Evolutionary conservation across 2,329 filamentous ascomycete genomes (phyloP), one percentile per base, ranked within the genome.

Genomic region (Botryotinia globosa): DNA sequence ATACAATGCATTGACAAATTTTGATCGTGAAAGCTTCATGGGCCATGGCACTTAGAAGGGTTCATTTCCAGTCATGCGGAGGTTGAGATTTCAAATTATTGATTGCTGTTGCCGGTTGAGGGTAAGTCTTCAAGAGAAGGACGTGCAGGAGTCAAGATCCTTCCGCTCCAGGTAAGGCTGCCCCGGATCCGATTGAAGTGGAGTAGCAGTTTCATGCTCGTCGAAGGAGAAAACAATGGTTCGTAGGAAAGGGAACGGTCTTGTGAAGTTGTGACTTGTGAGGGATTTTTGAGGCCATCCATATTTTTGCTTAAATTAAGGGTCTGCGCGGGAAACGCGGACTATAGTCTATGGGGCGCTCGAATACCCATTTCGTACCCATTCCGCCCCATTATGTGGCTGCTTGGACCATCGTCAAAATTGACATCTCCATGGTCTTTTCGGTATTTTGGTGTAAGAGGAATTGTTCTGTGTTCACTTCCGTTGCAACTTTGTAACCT

Each of bases 1-100:
- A 54, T 56, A 68, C 34, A 42, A 44, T 68, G 65, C 65, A 68
- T 56, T 42, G 65, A 68, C 65, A 25, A 42, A 56, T 22, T 44
- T 56, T 32, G 48, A 58, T 68, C 61, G 42, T 58, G 37, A 67
- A 67, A 72, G 51, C 69, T 67, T 59, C 62, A 71, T n/a, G n/a
- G n/a, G n/a, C n/a, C n/a, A n/a, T 48, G 42, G 69, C 39, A 48
- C 18, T 54, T 39, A 32, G 12, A 48, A 58, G 45, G 32, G 18
- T 72, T 67, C 37, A 29, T 58, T 58, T 64, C 61, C 12, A 48
- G 62, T 71, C 62, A 56, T 67, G 45, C 62, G 62, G 62, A 34
- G n/a, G n/a, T 66, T 37, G 32, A 58, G 44, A 51, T 64, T 56
- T 67, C 39, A 51, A 45, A 44, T 29, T 37, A 22, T 56, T 44